Evolutionary conservation across 495 filamentous ascomycete species (phyloP).

Genomic region (Lentithecium fluviatile): DNA sequence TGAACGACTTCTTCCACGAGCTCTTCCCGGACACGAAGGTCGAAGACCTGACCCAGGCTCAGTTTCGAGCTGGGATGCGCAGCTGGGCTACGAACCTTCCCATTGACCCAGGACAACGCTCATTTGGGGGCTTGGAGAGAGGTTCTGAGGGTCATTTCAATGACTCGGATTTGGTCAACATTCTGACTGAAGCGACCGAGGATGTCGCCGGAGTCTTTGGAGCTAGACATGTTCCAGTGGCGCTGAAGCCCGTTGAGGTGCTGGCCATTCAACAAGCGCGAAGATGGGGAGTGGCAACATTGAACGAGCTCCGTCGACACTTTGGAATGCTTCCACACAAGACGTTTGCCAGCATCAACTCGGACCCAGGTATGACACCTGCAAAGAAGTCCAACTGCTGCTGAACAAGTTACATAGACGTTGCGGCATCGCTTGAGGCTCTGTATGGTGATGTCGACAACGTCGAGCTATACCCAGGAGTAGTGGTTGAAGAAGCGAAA

Average conservation of each 20-base stretch:
- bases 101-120: neutral
- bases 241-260: constrained; percentile 58
- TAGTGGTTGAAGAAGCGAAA: constrained; percentile 57
- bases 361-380: constrained; percentile 45
- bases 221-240: constrained; percentile 59
- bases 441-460: neutral
- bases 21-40: constrained; percentile 62
- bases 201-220: constrained; percentile 56
- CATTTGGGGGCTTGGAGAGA: constrained; percentile 43
- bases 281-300: constrained; percentile 59
- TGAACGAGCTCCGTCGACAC: constrained; percentile 65
- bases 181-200: constrained; percentile 65
- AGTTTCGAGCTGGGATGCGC: constrained; percentile 21
- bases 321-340: constrained; percentile 58
- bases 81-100: neutral
- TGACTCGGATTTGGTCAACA: constrained; percentile 62
- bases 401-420: neutral
- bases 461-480: constrained; percentile 18
- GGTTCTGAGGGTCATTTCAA: constrained; percentile 58
- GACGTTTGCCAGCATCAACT: constrained; percentile 63
- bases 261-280: constrained; percentile 61
- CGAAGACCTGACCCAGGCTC: constrained; percentile 54
- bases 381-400: neutral
- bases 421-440: neutral
- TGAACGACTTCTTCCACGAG: constrained; percentile 63